These are phyloP conservation scores for Boletellus sp. DNA, from an alignment of 768 basidiomycete genomes.

Conservation along the genomic window DNA sequence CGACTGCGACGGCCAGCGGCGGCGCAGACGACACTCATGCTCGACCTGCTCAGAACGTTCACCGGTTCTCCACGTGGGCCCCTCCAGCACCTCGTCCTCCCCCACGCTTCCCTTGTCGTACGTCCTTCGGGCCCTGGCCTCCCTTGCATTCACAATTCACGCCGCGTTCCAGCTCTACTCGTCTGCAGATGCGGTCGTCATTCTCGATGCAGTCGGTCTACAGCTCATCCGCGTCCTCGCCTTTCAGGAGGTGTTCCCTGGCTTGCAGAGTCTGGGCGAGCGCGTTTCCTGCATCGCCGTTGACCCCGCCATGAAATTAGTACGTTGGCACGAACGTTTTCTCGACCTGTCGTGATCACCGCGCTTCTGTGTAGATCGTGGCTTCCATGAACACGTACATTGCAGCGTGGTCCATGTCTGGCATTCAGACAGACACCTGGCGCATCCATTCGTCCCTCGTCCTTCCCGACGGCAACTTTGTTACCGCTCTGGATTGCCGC, in stretches of 20 bases:
- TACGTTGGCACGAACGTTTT: constrained; percentile 38
- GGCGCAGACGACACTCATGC: constrained; percentile 32
- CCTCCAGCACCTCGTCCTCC: constrained; percentile 56
- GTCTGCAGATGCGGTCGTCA: constrained; percentile 63
- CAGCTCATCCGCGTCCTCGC: constrained; percentile 65
- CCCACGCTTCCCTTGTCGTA: constrained; percentile 57
- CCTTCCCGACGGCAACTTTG: constrained; percentile 50
- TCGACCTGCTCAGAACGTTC: constrained; percentile 44
- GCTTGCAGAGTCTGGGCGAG: constrained; percentile 40
- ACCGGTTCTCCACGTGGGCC: constrained; percentile 50
- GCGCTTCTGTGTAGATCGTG: constrained; percentile 51
- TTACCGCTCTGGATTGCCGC: constrained; percentile 68
- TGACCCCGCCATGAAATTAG: constrained; percentile 78
- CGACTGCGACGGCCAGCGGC: constrained; percentile 1
- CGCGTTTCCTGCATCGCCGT: constrained; percentile 61
- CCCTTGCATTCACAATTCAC: constrained; percentile 1
- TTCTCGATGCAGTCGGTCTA: constrained; percentile 69
- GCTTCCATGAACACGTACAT: constrained; percentile 65
- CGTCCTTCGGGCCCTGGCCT: constrained; percentile 26
- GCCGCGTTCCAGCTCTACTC: constrained; percentile 55
- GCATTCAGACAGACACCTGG: constrained; percentile 61
- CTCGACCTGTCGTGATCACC: constrained; percentile 5
- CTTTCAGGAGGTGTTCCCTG: constrained; percentile 80
- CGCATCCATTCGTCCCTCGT: constrained; percentile 76
- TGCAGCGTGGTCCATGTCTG: constrained; percentile 78